phyloP scores from a whole-genome alignment of 371 early-diverging fungal genomes.

The Chytridium lagenaria region DNA sequence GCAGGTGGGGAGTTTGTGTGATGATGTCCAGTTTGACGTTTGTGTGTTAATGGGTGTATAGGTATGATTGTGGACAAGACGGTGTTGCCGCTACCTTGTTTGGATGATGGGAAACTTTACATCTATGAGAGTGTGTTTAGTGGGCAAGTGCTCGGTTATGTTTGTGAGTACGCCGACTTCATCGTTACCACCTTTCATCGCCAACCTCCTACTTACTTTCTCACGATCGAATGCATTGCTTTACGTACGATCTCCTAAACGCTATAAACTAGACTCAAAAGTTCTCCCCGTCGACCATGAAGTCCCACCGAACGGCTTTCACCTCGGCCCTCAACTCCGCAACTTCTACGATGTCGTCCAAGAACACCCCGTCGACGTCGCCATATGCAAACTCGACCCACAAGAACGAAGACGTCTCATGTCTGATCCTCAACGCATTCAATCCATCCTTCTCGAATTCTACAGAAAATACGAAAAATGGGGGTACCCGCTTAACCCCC shows the following conservation, averaged over 20 bases:
- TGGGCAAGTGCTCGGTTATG: slow-evolving; percentile 30
- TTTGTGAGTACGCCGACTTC: slow-evolving; percentile 19
- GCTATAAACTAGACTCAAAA: slow-evolving; percentile 20
- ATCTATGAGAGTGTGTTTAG: slow-evolving; percentile 43
- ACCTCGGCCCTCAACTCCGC: slow-evolving; percentile 40
- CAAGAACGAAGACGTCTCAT: slow-evolving; percentile 2
- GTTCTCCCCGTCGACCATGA: slow-evolving; percentile 36
- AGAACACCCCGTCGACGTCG: slow-evolving; percentile 31
- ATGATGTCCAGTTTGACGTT: background rate
- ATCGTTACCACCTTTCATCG: too few relatives aligned
- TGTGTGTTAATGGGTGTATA: background rate
- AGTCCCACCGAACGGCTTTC: slow-evolving; percentile 18
- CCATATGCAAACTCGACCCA: slow-evolving; percentile 32
- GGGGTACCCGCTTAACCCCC: slow-evolving; percentile 39
- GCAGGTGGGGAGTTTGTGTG: slow-evolving; percentile 8
- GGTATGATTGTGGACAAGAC: slow-evolving; percentile 43
- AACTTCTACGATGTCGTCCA: slow-evolving; percentile 30
- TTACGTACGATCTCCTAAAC: background rate
- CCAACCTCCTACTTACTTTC: too few relatives aligned
- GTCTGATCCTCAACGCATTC: background rate
- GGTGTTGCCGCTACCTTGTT: slow-evolving; percentile 35
- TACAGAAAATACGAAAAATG: slow-evolving; percentile 32
- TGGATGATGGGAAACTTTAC: slow-evolving; percentile 42
- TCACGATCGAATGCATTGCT: too few relatives aligned
- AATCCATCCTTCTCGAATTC: slow-evolving; percentile 13